Percentiles rank a stretch among this genome's conserved stretches.
These are phyloP conservation scores for Boletus sp. DNA, from an alignment of 1,284 basidiomycete genomes.

Conservation along the genomic window DNA sequence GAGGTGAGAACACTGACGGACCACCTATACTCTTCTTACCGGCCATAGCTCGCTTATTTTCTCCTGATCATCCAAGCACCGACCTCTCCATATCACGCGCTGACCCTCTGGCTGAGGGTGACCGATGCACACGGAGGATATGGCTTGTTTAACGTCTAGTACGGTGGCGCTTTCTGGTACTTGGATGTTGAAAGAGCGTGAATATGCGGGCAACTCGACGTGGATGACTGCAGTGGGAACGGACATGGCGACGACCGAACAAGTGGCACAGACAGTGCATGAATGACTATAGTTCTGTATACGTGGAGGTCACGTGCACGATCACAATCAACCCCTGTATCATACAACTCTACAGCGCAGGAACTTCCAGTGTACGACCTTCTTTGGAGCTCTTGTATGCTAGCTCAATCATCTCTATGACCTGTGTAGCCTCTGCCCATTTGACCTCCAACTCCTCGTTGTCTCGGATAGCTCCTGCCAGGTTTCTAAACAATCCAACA, in stretches of 20 bases:
- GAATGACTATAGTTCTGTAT: constrained; percentile 3
- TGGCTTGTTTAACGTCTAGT: constrained; percentile 65
- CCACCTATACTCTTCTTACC: constrained; percentile 40
- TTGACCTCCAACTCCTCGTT: constrained; percentile 57
- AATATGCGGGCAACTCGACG: constrained; percentile 73
- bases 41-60: constrained; percentile 66
- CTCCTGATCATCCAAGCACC: constrained; percentile 64
- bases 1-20: constrained; percentile 9
- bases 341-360: constrained; percentile 7
- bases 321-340: not conserved
- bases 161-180: constrained; percentile 52
- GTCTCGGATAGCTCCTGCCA: constrained; percentile 59
- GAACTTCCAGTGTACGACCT: constrained; percentile 48
- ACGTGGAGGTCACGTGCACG: constrained; percentile 35
- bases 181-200: constrained; percentile 59
- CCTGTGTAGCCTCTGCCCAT: constrained; percentile 66
- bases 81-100: constrained; percentile 71
- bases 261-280: not conserved
- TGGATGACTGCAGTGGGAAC: constrained; percentile 52
- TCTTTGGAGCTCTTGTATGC: constrained; percentile 63
- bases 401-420: constrained; percentile 74
- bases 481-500: constrained; percentile 60
- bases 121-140: constrained; percentile 60
- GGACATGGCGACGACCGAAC: constrained; percentile 27
- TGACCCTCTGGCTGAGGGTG: constrained; percentile 66